These are phyloP conservation scores for Chlorophyllum brunneum DNA, from an alignment of 768 basidiomycete genomes.

Conservation along the genomic window DNA sequence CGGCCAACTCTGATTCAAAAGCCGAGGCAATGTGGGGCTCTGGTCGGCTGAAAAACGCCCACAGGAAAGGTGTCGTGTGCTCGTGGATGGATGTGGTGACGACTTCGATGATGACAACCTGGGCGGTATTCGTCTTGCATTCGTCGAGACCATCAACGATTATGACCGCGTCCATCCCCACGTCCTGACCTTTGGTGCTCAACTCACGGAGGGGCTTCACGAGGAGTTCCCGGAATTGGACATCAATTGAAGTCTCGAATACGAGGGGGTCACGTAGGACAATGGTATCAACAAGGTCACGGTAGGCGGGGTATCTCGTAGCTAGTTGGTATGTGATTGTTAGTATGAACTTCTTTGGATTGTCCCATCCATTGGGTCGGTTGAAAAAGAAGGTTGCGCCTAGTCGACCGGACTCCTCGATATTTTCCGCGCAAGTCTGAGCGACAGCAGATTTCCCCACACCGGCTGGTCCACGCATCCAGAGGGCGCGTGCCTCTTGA, in stretches of 20 bases:
- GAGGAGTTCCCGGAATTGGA: neutral
- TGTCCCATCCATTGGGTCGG: no score
- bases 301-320: neutral
- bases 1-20: neutral
- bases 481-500: conserved; percentile 10
- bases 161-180: neutral
- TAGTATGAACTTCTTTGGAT: no score
- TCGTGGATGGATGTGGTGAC: no score
- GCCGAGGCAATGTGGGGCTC: conserved; percentile 20
- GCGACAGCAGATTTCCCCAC: conserved; percentile 26
- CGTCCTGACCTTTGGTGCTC: neutral
- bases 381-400: no score
- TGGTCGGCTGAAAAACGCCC: no score
- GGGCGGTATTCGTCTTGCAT: no score
- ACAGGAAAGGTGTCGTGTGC: no score
- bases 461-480: conserved; percentile 23
- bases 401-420: conserved; percentile 1
- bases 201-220: neutral
- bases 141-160: no score
- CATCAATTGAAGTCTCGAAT: conserved; percentile 6
- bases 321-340: conserved; percentile 22
- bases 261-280: conserved; percentile 5
- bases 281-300: conserved; percentile 4
- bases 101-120: no score
- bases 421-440: conserved; percentile 24